Conservation (phyloP, 2,329 filamentous ascomycete species). For the Hypoxylon sp. region DNA sequence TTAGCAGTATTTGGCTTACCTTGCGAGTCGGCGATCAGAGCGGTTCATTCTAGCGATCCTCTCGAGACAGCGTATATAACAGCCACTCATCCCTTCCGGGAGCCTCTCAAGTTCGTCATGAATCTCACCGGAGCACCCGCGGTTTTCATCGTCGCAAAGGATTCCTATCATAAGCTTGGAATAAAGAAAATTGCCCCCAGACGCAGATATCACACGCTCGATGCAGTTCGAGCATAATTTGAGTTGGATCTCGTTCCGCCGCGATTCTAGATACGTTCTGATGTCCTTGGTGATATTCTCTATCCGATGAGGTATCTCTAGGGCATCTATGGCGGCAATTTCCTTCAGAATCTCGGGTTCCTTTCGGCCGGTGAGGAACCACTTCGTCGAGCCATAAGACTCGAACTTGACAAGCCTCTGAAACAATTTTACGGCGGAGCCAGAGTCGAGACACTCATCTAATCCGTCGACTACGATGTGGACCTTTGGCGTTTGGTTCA, state of each 20-base stretch:
- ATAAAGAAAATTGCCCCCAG: slow-evolving; percentile 11
- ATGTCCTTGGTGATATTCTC: neutral
- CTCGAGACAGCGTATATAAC: slow-evolving; percentile 7
- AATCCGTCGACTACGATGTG: slow-evolving; percentile 13
- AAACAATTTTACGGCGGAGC: neutral
- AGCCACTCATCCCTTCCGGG: neutral
- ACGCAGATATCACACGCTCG: slow-evolving; percentile 5
- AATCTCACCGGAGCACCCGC: slow-evolving; percentile 3
- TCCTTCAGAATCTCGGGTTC: neutral
- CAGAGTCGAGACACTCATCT: slow-evolving; percentile 7
- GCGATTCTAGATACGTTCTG: slow-evolving; percentile 1
- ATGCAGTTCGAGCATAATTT: neutral
- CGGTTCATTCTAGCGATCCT: slow-evolving; percentile 1
- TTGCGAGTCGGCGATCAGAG: slow-evolving; percentile 6
- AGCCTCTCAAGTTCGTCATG: slow-evolving; percentile 7
- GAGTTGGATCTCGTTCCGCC: neutral
- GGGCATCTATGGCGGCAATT: neutral
- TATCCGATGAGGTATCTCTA: slow-evolving; percentile 3
- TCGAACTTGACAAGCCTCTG: neutral
- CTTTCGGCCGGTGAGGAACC: slow-evolving; percentile 2
- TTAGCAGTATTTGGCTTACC: neutral
- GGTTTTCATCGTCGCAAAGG: slow-evolving; percentile 2
- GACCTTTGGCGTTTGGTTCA: slow-evolving; percentile 7
- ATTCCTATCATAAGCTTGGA: slow-evolving; percentile 8
- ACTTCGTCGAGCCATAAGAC: neutral